Conservation (phyloP, 73 alveolate species). For the Paraurostyla sp. region DNA sequence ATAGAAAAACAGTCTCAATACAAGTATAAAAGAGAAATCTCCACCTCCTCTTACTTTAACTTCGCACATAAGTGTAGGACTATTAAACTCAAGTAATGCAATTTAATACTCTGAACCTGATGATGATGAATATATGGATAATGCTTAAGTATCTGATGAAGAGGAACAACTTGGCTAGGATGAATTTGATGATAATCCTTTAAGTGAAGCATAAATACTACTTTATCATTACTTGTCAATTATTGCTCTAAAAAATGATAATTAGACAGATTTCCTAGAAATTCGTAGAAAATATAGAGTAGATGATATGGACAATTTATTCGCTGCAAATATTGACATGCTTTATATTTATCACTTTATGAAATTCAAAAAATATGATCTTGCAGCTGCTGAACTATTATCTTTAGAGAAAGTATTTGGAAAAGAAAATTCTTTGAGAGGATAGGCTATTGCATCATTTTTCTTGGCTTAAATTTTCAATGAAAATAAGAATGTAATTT, state of each 20-base stretch:
- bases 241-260: not conserved
- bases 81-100: no score
- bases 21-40: no score
- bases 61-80: no score
- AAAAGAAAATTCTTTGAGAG: not conserved
- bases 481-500: no score
- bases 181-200: not conserved
- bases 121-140: no score
- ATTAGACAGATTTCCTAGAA: not conserved
- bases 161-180: not conserved
- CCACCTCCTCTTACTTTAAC: no score
- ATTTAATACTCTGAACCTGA: no score
- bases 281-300: not conserved
- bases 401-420: not conserved
- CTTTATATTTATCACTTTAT: not conserved
- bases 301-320: not conserved
- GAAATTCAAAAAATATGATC: not conserved
- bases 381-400: not conserved
- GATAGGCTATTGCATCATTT: not conserved
- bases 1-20: no score
- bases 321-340: not conserved
- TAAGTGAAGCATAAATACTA: not conserved
- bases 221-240: slow-evolving; percentile 25
- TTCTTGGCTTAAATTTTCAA: not conserved
- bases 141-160: no score